Percentiles rank a stretch among this genome's conserved stretches.
These are phyloP conservation scores for Clitoria ternatea DNA, from an alignment of 306 rosid species.

Conservation along the genomic window DNA sequence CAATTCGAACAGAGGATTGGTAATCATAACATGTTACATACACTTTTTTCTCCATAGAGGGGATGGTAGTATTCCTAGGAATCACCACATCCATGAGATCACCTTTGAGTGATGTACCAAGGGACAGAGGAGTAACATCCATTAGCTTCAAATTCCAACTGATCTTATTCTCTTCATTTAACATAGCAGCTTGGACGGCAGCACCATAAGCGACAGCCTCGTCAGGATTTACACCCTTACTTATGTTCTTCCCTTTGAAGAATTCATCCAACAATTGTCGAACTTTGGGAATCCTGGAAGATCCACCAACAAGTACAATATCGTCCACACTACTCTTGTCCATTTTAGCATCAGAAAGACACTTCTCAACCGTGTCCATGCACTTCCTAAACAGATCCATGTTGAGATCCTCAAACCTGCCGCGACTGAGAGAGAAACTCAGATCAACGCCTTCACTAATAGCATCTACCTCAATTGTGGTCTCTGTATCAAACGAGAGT, in stretches of 20 bases:
- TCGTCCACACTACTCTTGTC: neutral
- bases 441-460: neutral
- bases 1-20: neutral
- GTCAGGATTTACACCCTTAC: constrained; percentile 18
- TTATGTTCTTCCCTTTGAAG: neutral
- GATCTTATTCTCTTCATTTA: neutral
- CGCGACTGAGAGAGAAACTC: neutral
- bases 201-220: constrained; percentile 27
- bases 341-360: neutral
- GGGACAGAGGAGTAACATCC: constrained; percentile 55
- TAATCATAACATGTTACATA: constrained; percentile 12
- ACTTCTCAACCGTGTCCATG: neutral
- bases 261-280: neutral
- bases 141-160: constrained; percentile 30
- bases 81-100: constrained; percentile 43
- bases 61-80: constrained; percentile 49
- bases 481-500: neutral
- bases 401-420: constrained; percentile 11
- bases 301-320: constrained; percentile 22
- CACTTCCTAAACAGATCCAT: neutral
- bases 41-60: constrained; percentile 22
- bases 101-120: constrained; percentile 24
- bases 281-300: constrained; percentile 26
- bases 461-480: neutral
- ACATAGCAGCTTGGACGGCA: constrained; percentile 22